Evolutionary conservation across 129 eudicot species (phyloP).

Genomic region (Artemisia argyi): DNA sequence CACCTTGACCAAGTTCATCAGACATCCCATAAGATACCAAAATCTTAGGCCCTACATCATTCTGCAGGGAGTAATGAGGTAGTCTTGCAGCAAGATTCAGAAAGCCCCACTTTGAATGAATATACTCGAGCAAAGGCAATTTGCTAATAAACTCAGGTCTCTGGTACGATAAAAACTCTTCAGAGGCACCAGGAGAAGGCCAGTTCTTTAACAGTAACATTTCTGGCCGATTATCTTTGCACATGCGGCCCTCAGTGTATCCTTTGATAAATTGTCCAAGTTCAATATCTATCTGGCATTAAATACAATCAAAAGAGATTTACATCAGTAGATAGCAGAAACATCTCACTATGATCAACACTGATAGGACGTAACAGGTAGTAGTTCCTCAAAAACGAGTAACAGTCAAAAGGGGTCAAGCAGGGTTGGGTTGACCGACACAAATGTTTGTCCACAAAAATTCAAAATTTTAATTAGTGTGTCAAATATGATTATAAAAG

Average conservation of each 20-base stretch:
- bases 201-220: constrained; percentile 86
- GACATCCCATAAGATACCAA: constrained; percentile 70
- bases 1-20: constrained; percentile 73
- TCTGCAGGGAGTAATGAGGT: constrained; percentile 91
- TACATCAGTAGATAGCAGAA: constrained; percentile 14
- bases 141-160: constrained; percentile 89
- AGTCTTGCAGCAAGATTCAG: constrained; percentile 96
- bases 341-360: too few species aligned
- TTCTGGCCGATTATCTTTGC: constrained; percentile 57
- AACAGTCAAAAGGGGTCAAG: neutral
- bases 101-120: constrained; percentile 99
- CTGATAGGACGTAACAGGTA: too few species aligned
- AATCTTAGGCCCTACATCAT: constrained; percentile 90
- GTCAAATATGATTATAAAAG: neutral
- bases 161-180: constrained; percentile 86
- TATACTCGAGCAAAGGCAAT: constrained; percentile 89
- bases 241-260: constrained; percentile 78
- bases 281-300: constrained; percentile 70
- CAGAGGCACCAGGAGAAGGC: constrained; percentile 97
- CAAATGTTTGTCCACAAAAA: neutral
- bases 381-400: too few species aligned
- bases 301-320: constrained; percentile 23
- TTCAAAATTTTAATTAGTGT: neutral
- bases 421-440: neutral
- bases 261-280: constrained; percentile 88